Percentiles rank a stretch among this genome's conserved stretches.
Evolutionary conservation across 2,329 filamentous ascomycete species (phyloP).

Genomic region (Botrytis elliptica): DNA sequence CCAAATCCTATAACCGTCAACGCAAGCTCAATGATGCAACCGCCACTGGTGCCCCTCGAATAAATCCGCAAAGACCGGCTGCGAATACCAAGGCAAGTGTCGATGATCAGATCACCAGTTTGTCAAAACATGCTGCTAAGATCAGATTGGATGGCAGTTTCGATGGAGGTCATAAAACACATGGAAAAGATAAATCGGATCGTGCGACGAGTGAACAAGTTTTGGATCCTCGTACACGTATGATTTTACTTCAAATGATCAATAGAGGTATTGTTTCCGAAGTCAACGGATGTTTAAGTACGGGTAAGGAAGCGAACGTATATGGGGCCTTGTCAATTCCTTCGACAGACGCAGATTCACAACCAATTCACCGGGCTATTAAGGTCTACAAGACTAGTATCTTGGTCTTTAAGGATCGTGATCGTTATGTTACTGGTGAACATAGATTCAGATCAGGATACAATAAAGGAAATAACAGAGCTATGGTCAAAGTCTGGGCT

Average conservation of each 20-base stretch:
- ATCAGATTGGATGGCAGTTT: slow-evolving; percentile 68
- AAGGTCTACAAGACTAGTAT: slow-evolving; percentile 99
- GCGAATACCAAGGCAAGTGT: slow-evolving; percentile 77
- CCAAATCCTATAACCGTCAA: slow-evolving; percentile 83
- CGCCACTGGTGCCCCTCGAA: slow-evolving; percentile 54
- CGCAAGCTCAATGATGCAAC: slow-evolving; percentile 58
- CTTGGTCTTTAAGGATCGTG: slow-evolving; percentile 94
- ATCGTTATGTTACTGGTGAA: slow-evolving; percentile 93
- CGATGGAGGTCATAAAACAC: slow-evolving; percentile 53
- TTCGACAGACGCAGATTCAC: slow-evolving; percentile 50
- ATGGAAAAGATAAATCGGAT: slow-evolving; percentile 83
- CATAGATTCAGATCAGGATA: slow-evolving; percentile 87
- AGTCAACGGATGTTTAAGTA: slow-evolving; percentile 92
- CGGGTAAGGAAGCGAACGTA: slow-evolving; percentile 97
- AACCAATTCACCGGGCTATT: slow-evolving; percentile 75
- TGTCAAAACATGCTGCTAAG: slow-evolving; percentile 82
- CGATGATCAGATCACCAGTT: slow-evolving; percentile 83
- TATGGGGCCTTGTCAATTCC: slow-evolving; percentile 78
- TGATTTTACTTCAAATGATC: slow-evolving; percentile 95
- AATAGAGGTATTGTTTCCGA: slow-evolving; percentile 87
- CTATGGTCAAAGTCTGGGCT: slow-evolving; percentile 98
- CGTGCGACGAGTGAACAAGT: slow-evolving; percentile 94
- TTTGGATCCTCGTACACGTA: slow-evolving; percentile 86
- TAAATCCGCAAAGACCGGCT: slow-evolving; percentile 74
- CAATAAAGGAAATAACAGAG: slow-evolving; percentile 90